Percentiles rank a stretch among this genome's conserved stretches.
phyloP scores from a whole-genome alignment of 441 rosid species.

The Pelargonium hybrid region DNA sequence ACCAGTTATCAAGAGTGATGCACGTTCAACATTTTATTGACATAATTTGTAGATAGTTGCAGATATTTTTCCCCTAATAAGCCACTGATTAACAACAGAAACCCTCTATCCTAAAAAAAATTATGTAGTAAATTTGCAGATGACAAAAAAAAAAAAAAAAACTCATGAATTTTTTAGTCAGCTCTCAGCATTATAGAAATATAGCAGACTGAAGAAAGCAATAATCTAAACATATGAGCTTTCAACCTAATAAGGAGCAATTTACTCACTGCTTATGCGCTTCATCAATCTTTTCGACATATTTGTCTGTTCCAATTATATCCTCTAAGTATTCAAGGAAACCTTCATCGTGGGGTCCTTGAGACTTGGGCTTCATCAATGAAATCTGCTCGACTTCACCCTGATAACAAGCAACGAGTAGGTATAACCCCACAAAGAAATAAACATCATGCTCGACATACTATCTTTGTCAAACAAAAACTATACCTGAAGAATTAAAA shows the following conservation, averaged over 20 bases:
- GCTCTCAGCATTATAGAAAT: no score
- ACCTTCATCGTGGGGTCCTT: slow-evolving; percentile 97
- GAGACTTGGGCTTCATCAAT: slow-evolving; percentile 90
- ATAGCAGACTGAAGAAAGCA: not conserved
- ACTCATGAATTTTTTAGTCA: no score
- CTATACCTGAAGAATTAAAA: slow-evolving; percentile 85
- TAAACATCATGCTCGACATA: slow-evolving; percentile 1
- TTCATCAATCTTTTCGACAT: slow-evolving; percentile 84
- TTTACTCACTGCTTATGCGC: slow-evolving; percentile 63
- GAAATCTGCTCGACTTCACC: slow-evolving; percentile 99
- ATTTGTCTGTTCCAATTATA: slow-evolving; percentile 86
- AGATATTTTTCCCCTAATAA: no score
- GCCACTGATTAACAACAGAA: no score
- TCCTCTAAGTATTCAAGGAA: slow-evolving; percentile 93
- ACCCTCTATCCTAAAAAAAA: no score
- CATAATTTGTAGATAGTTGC: no score
- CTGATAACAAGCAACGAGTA: slow-evolving; percentile 32
- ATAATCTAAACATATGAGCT: slow-evolving; percentile 11
- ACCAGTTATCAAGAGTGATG: no score
- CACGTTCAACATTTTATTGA: no score
- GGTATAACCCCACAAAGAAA: slow-evolving; percentile 6
- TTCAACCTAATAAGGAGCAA: slow-evolving; percentile 7
- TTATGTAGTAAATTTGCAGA: no score
- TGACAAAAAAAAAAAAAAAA: no score
- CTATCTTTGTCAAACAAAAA: not conserved